Percentiles rank a stretch among this genome's conserved stretches.
Conservation (phyloP, 208 protist species). For the Acanthamoeba sp. region DNA sequence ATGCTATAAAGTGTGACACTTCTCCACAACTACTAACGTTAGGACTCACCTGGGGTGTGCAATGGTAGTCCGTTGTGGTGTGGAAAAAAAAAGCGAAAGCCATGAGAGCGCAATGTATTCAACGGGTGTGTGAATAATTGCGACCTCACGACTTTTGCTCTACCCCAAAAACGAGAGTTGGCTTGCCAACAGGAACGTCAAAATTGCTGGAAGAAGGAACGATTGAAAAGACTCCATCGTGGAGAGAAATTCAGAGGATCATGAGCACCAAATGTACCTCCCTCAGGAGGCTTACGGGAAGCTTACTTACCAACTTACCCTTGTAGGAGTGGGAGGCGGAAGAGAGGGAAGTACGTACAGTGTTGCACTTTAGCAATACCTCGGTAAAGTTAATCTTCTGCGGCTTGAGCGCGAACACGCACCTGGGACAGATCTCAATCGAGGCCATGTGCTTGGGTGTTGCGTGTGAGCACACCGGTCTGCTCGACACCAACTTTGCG, state of each 20-base stretch:
- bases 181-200: background rate
- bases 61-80: conserved; percentile 14
- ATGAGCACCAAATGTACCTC: background rate
- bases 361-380: conserved; percentile 4
- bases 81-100: background rate
- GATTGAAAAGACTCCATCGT: background rate
- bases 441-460: background rate
- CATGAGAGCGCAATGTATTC: background rate
- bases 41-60: conserved; percentile 51
- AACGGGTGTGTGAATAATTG: background rate
- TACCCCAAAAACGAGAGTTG: background rate
- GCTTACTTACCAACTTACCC: conserved; percentile 17
- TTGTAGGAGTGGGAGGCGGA: background rate
- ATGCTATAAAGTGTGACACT: too few relatives aligned
- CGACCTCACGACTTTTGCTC: conserved; percentile 1
- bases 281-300: background rate
- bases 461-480: too few relatives aligned
- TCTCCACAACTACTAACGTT: background rate
- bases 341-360: conserved; percentile 40
- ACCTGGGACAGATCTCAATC: background rate
- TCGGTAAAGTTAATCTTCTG: background rate
- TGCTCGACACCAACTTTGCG: background rate
- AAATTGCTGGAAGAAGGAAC: too few relatives aligned
- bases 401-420: background rate
- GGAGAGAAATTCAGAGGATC: background rate